Evolutionary conservation across 1,139 yeast genomes (phyloP).

Genomic region (Oligophagozyma castellii): DNA sequence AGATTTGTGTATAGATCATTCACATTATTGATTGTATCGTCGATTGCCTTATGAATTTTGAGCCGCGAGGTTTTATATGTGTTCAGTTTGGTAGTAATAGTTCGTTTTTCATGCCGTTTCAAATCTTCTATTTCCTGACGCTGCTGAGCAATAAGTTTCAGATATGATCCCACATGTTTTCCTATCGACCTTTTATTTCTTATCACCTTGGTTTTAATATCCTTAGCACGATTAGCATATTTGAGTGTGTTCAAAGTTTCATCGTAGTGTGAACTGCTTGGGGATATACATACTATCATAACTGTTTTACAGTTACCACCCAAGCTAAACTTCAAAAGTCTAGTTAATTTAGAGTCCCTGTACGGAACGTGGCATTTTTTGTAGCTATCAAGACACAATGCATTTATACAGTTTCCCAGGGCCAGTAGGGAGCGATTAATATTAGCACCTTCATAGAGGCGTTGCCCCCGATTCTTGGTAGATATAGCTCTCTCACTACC

Average conservation of each 20-base stretch:
- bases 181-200: conserved; percentile 68
- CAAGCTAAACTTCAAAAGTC: conserved; percentile 75
- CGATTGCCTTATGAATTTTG: conserved; percentile 28
- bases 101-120: conserved; percentile 37
- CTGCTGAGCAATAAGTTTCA: conserved; percentile 77
- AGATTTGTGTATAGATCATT: conserved; percentile 30
- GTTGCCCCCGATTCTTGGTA: conserved; percentile 66
- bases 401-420: conserved; percentile 86
- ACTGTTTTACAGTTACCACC: conserved; percentile 93
- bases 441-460: conserved; percentile 83
- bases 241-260: conserved; percentile 83
- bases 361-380: conserved; percentile 63
- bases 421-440: conserved; percentile 81
- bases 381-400: conserved; percentile 38
- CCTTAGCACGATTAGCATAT: conserved; percentile 84
- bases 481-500: conserved; percentile 93
- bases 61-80: conserved; percentile 25
- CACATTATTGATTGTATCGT: conserved; percentile 31
- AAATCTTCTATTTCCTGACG: conserved; percentile 64
- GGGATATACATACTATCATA: conserved; percentile 90
- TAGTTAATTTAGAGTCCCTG: conserved; percentile 76
- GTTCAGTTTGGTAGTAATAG: conserved; percentile 28
- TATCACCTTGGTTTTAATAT: conserved; percentile 67
- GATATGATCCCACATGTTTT: conserved; percentile 77
- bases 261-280: conserved; percentile 75